A percentile compares a stretch with the other conserved stretches of the same genome.
These are phyloP conservation scores for Hirsutella thompsonii DNA, from an alignment of 2,329 filamentous ascomycete genomes.

Conservation along the genomic window DNA sequence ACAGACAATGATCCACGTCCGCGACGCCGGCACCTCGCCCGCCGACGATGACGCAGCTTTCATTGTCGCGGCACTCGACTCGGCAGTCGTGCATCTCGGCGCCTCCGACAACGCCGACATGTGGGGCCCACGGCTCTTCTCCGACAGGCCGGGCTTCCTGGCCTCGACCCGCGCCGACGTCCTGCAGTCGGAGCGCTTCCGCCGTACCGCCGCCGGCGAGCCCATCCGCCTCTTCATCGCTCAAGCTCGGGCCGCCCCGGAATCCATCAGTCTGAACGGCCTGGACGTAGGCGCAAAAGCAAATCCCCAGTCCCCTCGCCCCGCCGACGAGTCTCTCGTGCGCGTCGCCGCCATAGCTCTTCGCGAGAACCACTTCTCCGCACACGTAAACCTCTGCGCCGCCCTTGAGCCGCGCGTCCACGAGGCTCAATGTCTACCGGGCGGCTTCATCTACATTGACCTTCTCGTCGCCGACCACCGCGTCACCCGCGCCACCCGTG, in stretches of 20 bases:
- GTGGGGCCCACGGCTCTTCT: constrained; percentile 11
- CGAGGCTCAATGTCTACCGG: background rate
- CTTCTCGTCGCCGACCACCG: constrained; percentile 1
- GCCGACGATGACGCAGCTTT: constrained; percentile 13
- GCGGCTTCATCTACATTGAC: constrained; percentile 1
- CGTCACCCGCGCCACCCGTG: background rate
- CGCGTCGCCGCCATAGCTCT: background rate
- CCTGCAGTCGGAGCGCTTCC: constrained; percentile 12
- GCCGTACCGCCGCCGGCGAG: background rate
- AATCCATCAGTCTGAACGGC: no score
- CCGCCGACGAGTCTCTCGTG: background rate
- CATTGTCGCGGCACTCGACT: constrained; percentile 17
- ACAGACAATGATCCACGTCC: constrained; percentile 11
- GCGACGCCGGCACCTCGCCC: constrained; percentile 10
- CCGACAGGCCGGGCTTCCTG: constrained; percentile 9
- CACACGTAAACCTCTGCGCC: background rate
- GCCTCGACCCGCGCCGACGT: constrained; percentile 10
- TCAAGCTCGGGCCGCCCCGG: no score
- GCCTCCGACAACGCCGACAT: constrained; percentile 7
- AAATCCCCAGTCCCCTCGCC: no score
- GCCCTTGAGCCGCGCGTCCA: background rate
- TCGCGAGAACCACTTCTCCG: background rate
- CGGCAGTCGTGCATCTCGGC: constrained; percentile 13
- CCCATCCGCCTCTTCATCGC: background rate
- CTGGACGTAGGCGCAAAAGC: no score